Percentiles rank a stretch among this genome's conserved stretches.
Conservation (phyloP, 2,329 filamentous ascomycete genomes). For the Magnaporthiopsis rhizophila region DNA sequence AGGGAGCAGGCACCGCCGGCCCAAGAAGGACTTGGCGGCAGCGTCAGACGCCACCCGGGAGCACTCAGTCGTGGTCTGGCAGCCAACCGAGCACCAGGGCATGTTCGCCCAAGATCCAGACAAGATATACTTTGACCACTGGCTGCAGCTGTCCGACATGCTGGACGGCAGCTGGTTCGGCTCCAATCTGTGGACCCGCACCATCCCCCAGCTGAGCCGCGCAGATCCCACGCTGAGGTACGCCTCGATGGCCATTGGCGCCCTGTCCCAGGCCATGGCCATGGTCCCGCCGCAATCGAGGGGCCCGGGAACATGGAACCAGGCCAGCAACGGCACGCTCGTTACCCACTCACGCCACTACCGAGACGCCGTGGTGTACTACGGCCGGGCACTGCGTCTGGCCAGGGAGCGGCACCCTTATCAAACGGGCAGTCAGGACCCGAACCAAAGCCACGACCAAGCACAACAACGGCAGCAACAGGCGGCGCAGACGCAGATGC, state of each 20-base stretch:
- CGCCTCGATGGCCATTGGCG: conserved; percentile 29
- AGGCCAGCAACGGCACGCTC: not conserved
- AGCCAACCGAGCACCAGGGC: conserved; percentile 4
- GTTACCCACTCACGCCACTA: conserved; percentile 18
- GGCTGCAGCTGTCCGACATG: conserved; percentile 15
- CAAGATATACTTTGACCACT: conserved; percentile 20
- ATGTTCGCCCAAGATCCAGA: conserved; percentile 15
- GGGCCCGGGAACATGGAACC: not conserved
- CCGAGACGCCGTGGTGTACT: conserved; percentile 25
- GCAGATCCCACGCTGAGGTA: conserved; percentile 26
- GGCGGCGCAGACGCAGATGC: not conserved
- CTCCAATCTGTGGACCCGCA: conserved; percentile 25
- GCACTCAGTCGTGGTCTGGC: not conserved
- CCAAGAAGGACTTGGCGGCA: not conserved
- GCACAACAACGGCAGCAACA: not conserved
- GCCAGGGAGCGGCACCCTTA: not conserved
- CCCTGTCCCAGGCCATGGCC: conserved; percentile 17
- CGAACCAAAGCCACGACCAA: not conserved
- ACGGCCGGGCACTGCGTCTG: conserved; percentile 25
- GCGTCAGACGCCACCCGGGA: not conserved
- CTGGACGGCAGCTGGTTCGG: conserved; percentile 24
- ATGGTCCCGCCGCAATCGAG: conserved; percentile 5
- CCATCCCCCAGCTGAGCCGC: conserved; percentile 25
- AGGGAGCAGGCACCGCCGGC: not conserved
- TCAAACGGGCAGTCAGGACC: not conserved